Evolutionary conservation across 2,329 filamentous ascomycete genomes (phyloP).

Genomic region (Knufia fluminis): DNA sequence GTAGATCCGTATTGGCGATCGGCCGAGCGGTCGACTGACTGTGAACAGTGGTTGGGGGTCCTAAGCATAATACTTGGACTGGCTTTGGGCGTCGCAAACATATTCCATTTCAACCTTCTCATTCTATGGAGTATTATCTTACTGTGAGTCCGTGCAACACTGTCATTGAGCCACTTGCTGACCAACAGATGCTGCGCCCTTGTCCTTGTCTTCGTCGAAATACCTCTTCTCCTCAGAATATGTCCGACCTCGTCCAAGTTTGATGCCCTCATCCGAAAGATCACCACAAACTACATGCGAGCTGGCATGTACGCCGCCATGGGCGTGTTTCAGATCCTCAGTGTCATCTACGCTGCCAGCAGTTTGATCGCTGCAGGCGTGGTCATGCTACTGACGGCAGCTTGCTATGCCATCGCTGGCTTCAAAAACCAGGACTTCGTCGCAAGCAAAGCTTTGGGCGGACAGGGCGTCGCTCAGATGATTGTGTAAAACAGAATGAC

Average conservation of each 20-base stretch:
- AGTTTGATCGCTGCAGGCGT: conserved; percentile 81
- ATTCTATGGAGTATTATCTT: conserved; percentile 53
- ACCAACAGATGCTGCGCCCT: conserved; percentile 55
- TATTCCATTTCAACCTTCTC: conserved; percentile 53
- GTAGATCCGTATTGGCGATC: conserved; percentile 22
- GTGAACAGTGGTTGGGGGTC: conserved; percentile 36
- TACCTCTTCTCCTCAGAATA: conserved; percentile 91
- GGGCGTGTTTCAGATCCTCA: conserved; percentile 76
- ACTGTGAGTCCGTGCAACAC: conserved; percentile 38
- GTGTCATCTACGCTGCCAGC: conserved; percentile 54
- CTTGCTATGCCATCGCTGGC: conserved; percentile 58
- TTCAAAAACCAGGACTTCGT: conserved; percentile 39
- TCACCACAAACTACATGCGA: conserved; percentile 93
- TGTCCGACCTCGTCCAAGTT: conserved; percentile 89
- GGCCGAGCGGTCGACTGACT: not conserved
- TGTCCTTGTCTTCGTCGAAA: conserved; percentile 74
- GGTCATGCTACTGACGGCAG: conserved; percentile 63
- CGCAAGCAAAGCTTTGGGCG: conserved; percentile 86
- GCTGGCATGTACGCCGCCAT: conserved; percentile 76
- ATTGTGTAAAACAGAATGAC: conserved; percentile 23
- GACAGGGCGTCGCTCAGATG: conserved; percentile 47
- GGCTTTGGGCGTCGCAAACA: conserved; percentile 59
- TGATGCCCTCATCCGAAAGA: conserved; percentile 77
- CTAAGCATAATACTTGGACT: conserved; percentile 57
- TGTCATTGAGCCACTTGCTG: not conserved